Base-by-base conservation (phyloP, 1,284 basidiomycete genomes). In the Neonothopanus nambi region DNA sequence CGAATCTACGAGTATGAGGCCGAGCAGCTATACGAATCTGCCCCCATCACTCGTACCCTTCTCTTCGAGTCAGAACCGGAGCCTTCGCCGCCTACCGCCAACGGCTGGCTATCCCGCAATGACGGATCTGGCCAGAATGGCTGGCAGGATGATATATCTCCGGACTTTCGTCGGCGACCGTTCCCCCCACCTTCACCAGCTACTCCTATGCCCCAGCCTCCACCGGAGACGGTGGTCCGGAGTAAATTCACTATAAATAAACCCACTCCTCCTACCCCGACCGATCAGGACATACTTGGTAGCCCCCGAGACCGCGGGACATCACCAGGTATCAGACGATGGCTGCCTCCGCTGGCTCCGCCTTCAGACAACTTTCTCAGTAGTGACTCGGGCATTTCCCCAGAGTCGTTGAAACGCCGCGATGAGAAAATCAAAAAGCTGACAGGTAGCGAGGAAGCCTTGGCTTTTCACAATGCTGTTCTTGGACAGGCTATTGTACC, bases 1-100 rank as follows among this genome's bases (percentile, higher is more conserved):
- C 71, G 74, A 3, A 64, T 73, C 8, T 75, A 73, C 55, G 76
- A 79, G 57, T 80, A 76, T 54, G 68, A 73, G 41, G 76, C 76
- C 23, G 77, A 79, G 59, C 66, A 70, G 56, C 65, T 78, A 7
- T 77, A 75, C 59, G 63, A 65, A 28, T 67, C 68, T 47, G 74
- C 71, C 5, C 72, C 75, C 13, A 68, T 70, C 24, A 61, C 67
- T 28, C 67, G 60, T 21, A 61, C 63, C n/a, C 59, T 60, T 24
- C 45, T 51, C 21, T 55, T 51, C 36, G 54, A 53, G 36, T 21
- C 45, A 13, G 53, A 50, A 35, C n/a, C 36, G 17, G 33, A 42
- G 6, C 40, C 40, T 33, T 28, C 20, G 12, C 35, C 43, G 20
- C 39, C 38, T 9, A n/a, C 21, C 7, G 9, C 36, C 24, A 24